A percentile compares a stretch with the other conserved stretches of the same genome.
Conservation (phyloP, 2,329 filamentous ascomycete genomes). For the Alternaria metachromatica region DNA sequence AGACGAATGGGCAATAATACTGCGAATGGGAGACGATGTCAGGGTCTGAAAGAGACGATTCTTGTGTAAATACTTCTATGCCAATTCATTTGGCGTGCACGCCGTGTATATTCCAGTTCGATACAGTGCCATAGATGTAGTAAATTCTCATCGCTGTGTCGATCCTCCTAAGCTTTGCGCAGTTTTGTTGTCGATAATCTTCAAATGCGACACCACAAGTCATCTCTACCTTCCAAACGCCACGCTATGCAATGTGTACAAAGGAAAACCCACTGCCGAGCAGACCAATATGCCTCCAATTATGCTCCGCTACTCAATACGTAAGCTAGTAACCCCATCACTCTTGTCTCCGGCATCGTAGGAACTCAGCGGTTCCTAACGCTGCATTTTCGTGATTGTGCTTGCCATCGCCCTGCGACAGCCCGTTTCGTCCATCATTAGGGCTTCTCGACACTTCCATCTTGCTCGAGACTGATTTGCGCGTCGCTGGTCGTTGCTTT, state of each 20-base stretch:
- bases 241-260: neutral
- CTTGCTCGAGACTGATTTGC: neutral
- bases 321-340: neutral
- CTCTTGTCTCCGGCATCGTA: neutral
- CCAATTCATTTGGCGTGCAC: neutral
- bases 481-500: neutral
- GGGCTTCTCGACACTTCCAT: neutral
- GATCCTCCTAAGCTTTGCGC: neutral
- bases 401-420: neutral
- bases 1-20: neutral
- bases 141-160: neutral
- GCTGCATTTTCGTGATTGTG: neutral
- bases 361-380: neutral
- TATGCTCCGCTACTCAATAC: neutral
- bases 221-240: neutral
- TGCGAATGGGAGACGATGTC: neutral
- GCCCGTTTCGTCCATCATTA: neutral
- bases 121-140: neutral
- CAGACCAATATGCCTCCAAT: rapidly evolving
- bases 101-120: neutral
- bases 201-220: neutral
- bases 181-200: neutral
- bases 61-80: conserved; percentile 1
- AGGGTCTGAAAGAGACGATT: neutral
- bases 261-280: neutral